Evolutionary conservation across 73 alveolate genomes (phyloP).

Genomic region (Paramecium tetraurelia): DNA sequence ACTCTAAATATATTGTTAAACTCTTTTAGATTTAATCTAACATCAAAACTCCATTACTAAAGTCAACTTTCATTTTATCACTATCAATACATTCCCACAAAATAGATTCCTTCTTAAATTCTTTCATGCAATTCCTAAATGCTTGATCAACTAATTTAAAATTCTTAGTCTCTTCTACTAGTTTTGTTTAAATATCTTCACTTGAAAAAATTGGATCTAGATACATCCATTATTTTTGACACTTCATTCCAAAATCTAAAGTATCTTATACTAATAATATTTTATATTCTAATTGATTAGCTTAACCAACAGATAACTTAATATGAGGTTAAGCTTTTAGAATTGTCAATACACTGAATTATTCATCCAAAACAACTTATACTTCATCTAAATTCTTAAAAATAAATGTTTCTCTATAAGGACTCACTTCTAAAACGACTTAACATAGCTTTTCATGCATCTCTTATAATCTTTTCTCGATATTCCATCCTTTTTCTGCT

Average conservation of each 20-base stretch:
- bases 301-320: neutral
- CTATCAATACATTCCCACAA: slow-evolving; percentile 39
- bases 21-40: slow-evolving; percentile 91
- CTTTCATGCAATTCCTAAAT: slow-evolving; percentile 9
- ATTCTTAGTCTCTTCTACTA: neutral
- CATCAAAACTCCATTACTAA: neutral
- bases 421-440: neutral
- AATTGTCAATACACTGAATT: slow-evolving; percentile 26
- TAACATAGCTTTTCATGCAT: neutral
- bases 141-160: neutral
- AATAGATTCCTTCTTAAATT: neutral
- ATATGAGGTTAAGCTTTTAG: slow-evolving; percentile 39
- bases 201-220: slow-evolving; percentile 44
- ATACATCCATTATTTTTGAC: slow-evolving; percentile 41
- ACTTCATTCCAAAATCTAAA: slow-evolving; percentile 35
- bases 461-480: slow-evolving; percentile 30
- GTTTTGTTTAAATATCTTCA: slow-evolving; percentile 24
- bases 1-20: slow-evolving; percentile 88
- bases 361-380: neutral
- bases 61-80: neutral
- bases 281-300: slow-evolving; percentile 47
- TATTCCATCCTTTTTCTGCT: slow-evolving; percentile 52
- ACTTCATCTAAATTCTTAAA: slow-evolving; percentile 15
- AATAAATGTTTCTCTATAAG: neutral
- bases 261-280: slow-evolving; percentile 24